Conservation (phyloP, 352 stramenopile species). For the Pythium aquatile region DNA sequence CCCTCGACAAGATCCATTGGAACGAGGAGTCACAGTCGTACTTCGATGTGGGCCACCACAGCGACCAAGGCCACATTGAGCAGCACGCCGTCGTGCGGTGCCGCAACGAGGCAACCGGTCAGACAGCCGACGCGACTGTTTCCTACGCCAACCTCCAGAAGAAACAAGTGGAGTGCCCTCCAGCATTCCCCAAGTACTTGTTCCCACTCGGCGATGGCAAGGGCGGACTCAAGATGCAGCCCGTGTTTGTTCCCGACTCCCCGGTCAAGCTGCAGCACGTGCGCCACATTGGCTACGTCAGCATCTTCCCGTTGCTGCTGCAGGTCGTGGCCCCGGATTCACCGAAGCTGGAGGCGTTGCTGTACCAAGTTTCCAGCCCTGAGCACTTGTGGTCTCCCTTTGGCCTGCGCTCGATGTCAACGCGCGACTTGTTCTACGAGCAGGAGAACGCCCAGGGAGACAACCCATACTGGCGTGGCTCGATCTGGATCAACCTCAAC, state of each 20-base stretch:
- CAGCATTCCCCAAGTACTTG: conserved; percentile 60
- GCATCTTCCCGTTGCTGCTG: conserved; percentile 82
- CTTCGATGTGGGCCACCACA: conserved; percentile 84
- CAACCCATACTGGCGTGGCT: conserved; percentile 91
- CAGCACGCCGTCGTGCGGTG: conserved; percentile 69
- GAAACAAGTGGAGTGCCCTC: conserved; percentile 43
- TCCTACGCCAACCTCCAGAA: conserved; percentile 37
- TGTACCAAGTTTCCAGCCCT: conserved; percentile 59
- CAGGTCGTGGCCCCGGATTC: conserved; percentile 69
- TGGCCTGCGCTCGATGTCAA: conserved; percentile 87
- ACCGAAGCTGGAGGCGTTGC: conserved; percentile 54
- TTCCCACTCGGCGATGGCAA: conserved; percentile 80
- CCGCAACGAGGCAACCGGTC: conserved; percentile 41
- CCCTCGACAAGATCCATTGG: conserved; percentile 74
- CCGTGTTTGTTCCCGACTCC: conserved; percentile 61
- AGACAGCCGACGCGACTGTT: conserved; percentile 41
- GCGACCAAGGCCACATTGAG: conserved; percentile 64
- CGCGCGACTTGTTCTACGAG: conserved; percentile 82
- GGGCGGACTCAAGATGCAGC: conserved; percentile 71
- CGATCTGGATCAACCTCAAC: conserved; percentile 95
- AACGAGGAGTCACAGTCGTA: conserved; percentile 58
- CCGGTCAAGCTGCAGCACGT: conserved; percentile 65
- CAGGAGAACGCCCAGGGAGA: conserved; percentile 89
- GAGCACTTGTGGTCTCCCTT: conserved; percentile 75
- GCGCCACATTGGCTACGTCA: conserved; percentile 86